phyloP scores from a whole-genome alignment of 768 basidiomycete species.

The Terana coerulea region DNA sequence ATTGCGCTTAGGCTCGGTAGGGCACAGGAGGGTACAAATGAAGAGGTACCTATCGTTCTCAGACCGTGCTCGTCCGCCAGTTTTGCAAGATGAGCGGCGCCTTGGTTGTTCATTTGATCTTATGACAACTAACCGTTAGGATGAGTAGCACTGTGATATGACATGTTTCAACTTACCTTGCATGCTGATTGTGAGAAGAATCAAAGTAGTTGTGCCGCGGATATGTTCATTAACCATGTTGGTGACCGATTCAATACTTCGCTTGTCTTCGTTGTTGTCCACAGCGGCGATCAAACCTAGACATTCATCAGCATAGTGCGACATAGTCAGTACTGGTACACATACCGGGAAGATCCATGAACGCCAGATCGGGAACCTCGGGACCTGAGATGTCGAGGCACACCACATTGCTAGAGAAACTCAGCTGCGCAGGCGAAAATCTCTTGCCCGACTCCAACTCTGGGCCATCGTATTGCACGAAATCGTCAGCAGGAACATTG shows the following conservation, averaged over 20 bases:
- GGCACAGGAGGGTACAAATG: conserved; percentile 49
- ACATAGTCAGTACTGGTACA: no score
- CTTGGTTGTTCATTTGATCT: conserved; percentile 70
- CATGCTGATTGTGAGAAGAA: conserved; percentile 65
- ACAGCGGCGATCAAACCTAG: no score
- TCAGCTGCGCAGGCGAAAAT: no score
- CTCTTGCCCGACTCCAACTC: not conserved
- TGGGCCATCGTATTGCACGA: not conserved
- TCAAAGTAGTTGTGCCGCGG: conserved; percentile 47
- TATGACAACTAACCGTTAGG: not conserved
- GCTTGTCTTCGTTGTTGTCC: conserved; percentile 39
- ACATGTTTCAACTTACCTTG: conserved; percentile 38
- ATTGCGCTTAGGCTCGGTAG: conserved; percentile 54
- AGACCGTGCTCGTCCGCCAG: conserved; percentile 48
- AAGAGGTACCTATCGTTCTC: conserved; percentile 60
- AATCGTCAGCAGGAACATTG: conserved; percentile 17
- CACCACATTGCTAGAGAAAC: conserved; percentile 25
- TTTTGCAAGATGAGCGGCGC: conserved; percentile 48
- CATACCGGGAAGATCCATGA: conserved; percentile 31
- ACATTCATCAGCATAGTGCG: conserved; percentile 47
- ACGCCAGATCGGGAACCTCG: conserved; percentile 27
- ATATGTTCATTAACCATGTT: conserved; percentile 47
- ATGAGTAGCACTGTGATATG: conserved; percentile 41
- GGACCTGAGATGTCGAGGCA: conserved; percentile 25
- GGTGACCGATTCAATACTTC: conserved; percentile 40